These are phyloP conservation scores for Penicillium nordicum DNA, from an alignment of 2,329 filamentous ascomycete genomes.

Conservation along the genomic window DNA sequence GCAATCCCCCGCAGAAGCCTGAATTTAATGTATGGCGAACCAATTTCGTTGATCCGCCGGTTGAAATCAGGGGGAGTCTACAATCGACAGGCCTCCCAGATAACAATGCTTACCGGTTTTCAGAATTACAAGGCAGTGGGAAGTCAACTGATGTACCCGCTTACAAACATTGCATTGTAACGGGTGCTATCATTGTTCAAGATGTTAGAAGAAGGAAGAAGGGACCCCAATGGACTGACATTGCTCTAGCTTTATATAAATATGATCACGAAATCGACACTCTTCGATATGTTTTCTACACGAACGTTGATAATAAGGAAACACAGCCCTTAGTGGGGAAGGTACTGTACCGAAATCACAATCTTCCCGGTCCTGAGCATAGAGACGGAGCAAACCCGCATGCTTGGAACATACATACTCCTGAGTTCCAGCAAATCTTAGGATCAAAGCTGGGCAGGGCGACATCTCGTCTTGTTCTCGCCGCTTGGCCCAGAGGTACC, in stretches of 20 bases:
- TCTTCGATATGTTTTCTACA: not conserved
- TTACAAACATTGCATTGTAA: not conserved
- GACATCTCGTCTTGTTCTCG: not conserved
- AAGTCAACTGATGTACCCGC: fast-evolving
- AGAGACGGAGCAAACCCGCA: no score
- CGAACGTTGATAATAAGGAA: not conserved
- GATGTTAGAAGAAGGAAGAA: not conserved
- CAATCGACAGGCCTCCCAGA: not conserved
- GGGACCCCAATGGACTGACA: not conserved
- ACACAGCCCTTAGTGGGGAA: not conserved
- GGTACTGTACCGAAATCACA: not conserved
- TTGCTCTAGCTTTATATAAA: slow-evolving; percentile 1
- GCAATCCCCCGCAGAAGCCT: fast-evolving
- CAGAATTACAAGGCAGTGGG: not conserved
- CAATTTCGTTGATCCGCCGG: not conserved
- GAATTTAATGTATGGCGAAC: not conserved
- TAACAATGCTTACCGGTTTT: not conserved
- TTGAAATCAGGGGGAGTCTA: not conserved
- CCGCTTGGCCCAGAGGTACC: not conserved
- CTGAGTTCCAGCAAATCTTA: not conserved
- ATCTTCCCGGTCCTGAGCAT: fast-evolving
- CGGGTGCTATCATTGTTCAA: not conserved
- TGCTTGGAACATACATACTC: not conserved
- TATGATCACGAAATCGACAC: not conserved
- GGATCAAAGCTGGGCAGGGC: not conserved